Evolutionary conservation across 169 alveolate species (phyloP).

Genomic region (Plasmodium vivax): DNA sequence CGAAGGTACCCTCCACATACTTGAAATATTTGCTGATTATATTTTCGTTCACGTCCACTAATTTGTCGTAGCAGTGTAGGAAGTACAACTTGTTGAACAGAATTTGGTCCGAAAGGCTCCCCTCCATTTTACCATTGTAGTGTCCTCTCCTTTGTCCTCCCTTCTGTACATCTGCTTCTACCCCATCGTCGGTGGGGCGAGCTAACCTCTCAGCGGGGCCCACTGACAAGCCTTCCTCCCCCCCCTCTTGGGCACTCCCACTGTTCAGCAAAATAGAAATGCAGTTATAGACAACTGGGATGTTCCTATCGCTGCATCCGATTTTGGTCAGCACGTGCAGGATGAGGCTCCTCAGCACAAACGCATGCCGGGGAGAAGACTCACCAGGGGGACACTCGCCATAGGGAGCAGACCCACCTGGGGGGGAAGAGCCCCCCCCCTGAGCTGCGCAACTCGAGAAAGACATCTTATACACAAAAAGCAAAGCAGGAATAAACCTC

Average conservation of each 20-base stretch:
- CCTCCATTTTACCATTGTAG: not conserved
- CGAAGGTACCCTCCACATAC: conserved; percentile 17
- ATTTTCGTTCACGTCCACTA: conserved; percentile 60
- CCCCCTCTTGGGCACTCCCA: not conserved
- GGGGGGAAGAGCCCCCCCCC: not conserved
- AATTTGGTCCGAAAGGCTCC: not conserved
- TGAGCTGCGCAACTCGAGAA: not conserved
- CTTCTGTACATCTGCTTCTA: too few species aligned
- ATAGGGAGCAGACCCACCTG: not conserved
- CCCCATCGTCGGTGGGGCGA: not conserved
- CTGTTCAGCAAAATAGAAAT: conserved; percentile 21
- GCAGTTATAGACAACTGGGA: conserved; percentile 71
- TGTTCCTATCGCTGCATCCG: conserved; percentile 69
- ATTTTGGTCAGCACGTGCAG: conserved; percentile 32
- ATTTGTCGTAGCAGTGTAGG: conserved; percentile 63
- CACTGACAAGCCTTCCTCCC: not conserved
- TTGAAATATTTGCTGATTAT: conserved; percentile 72
- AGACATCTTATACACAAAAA: conserved; percentile 48
- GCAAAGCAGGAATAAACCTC: conserved; percentile 48
- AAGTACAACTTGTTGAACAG: conserved; percentile 16
- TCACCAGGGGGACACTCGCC: not conserved
- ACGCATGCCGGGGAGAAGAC: not conserved
- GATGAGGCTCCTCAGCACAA: conserved; percentile 54
- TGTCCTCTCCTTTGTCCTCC: not conserved
- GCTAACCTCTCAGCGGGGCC: not conserved